phyloP scores from a whole-genome alignment of 257 asterid species.

The Nicotiana otophora region DNA sequence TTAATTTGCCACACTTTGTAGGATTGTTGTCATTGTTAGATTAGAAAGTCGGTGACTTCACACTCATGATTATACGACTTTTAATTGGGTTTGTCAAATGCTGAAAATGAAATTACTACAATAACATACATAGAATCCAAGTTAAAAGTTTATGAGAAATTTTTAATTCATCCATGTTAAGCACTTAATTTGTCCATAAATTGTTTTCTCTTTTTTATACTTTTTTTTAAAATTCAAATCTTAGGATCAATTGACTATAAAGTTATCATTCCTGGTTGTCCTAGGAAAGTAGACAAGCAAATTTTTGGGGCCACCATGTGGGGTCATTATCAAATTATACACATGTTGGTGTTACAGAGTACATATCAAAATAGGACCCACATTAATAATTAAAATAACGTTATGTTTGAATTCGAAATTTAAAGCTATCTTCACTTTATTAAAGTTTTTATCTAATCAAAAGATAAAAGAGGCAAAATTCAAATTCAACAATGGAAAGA shows the following conservation, averaged over 20 bases:
- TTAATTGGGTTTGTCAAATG: too few relatives aligned
- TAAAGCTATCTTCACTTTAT: not conserved
- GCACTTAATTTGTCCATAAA: not conserved
- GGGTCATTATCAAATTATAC: not conserved
- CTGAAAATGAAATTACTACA: too few relatives aligned
- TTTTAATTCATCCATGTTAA: not conserved
- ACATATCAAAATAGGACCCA: not conserved
- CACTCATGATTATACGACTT: too few relatives aligned
- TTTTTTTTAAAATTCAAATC: not conserved
- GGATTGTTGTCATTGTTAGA: too few relatives aligned
- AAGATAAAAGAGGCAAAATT: not conserved
- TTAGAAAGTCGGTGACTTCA: too few relatives aligned
- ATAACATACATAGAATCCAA: too few relatives aligned
- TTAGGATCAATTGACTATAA: not conserved
- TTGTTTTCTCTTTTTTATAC: not conserved
- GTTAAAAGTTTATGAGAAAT: not conserved
- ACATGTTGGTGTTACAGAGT: not conserved
- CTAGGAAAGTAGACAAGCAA: not conserved
- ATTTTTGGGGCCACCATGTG: not conserved
- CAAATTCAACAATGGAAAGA: not conserved
- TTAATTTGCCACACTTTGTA: too few relatives aligned
- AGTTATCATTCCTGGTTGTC: not conserved
- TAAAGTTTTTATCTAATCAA: not conserved
- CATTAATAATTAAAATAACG: not conserved
- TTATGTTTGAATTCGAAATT: not conserved